These are phyloP conservation scores for Penicillium antarcticum DNA, from an alignment of 495 filamentous ascomycete species.

Conservation along the genomic window DNA sequence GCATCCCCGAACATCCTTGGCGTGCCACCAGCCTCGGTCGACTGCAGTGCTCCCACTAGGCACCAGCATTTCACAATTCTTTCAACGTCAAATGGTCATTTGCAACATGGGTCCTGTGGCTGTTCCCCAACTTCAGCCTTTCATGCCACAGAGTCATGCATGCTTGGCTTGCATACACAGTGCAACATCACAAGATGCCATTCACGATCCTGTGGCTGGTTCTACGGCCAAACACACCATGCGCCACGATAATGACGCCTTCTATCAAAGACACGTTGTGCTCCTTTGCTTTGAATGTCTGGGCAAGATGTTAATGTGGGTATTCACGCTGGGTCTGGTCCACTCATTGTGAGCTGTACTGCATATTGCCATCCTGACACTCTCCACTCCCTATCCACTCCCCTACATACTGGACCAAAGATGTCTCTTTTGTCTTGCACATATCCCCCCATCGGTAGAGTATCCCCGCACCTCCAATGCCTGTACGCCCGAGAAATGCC, in stretches of 20 bases:
- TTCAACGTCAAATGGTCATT: neutral
- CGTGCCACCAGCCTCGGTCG: neutral
- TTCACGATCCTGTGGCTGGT: slow-evolving; percentile 15
- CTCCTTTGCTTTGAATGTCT: neutral
- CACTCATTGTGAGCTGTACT: neutral
- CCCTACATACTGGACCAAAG: neutral
- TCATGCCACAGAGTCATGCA: slow-evolving; percentile 1
- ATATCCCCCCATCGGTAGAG: neutral
- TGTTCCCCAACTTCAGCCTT: neutral
- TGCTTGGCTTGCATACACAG: slow-evolving; percentile 16
- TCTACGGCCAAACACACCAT: slow-evolving; percentile 4
- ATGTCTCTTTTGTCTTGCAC: neutral
- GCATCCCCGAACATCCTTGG: neutral
- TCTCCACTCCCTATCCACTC: too few relatives aligned
- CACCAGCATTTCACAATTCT: slow-evolving; percentile 13
- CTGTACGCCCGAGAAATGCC: neutral
- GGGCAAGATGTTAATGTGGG: neutral
- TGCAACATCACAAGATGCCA: slow-evolving; percentile 14
- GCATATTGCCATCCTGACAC: neutral
- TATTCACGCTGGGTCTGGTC: neutral
- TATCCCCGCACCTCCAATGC: slow-evolving; percentile 8
- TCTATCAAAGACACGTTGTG: neutral
- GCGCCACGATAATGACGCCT: slow-evolving; percentile 15
- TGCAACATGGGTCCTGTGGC: neutral
- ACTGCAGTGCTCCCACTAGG: slow-evolving; percentile 8